phyloP scores from a whole-genome alignment of 225 moss, liverwort and hornwort species.

The Asterella californica region DNA sequence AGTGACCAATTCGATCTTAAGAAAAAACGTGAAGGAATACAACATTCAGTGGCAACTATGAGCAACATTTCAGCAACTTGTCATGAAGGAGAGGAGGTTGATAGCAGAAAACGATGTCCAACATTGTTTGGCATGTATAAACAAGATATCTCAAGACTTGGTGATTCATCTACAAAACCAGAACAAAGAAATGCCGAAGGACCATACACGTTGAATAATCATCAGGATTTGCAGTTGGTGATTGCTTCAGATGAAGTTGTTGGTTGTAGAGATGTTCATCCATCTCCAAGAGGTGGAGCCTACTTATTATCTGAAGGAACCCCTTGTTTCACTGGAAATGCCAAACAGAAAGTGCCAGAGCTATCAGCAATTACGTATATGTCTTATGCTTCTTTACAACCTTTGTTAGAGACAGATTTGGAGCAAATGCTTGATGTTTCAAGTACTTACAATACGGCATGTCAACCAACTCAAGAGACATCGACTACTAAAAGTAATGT shows the following conservation, averaged over 20 bases:
- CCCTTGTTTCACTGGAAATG: neutral
- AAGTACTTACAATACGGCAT: neutral
- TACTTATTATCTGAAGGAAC: neutral
- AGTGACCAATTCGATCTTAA: neutral
- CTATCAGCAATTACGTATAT: neutral
- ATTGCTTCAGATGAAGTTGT: neutral
- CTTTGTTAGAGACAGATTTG: neutral
- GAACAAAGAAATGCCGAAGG: neutral
- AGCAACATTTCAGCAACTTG: neutral
- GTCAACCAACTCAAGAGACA: neutral
- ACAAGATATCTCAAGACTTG: neutral
- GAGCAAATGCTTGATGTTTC: neutral
- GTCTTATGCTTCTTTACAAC: constrained; percentile 7
- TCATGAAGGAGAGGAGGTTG: neutral
- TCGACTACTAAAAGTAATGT: neutral
- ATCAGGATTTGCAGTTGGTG: constrained; percentile 4
- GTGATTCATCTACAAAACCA: neutral
- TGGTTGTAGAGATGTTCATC: neutral
- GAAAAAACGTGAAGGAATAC: neutral
- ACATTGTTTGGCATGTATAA: too few relatives aligned
- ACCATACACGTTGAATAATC: neutral
- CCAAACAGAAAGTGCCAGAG: neutral
- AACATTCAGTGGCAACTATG: neutral
- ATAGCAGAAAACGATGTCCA: neutral
- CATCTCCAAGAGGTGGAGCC: neutral